A percentile compares a stretch with the other conserved stretches of the same genome.
These are phyloP conservation scores for Brassica balearica DNA, from an alignment of 441 rosid species.

Conservation along the genomic window DNA sequence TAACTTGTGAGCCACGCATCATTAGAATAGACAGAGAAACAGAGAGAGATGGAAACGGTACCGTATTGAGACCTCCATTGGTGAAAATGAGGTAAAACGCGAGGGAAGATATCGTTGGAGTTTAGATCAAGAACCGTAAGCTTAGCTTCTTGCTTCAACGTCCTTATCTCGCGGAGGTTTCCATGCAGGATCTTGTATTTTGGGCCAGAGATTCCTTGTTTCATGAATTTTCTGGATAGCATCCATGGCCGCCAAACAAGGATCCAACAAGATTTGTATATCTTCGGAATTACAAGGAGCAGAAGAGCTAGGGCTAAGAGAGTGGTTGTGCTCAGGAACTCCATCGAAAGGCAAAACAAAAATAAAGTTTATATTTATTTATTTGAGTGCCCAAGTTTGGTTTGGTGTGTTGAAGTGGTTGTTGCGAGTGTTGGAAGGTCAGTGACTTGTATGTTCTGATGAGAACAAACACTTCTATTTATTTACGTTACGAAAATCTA, in stretches of 20 bases:
- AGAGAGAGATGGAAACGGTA: neutral
- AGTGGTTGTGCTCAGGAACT: neutral
- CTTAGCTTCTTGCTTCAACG: constrained; percentile 29
- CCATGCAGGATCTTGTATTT: constrained; percentile 36
- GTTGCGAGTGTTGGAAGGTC: neutral
- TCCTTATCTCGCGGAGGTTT: constrained; percentile 30
- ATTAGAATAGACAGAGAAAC: neutral
- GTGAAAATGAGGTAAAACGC: constrained; percentile 31
- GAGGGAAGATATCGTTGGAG: constrained; percentile 29
- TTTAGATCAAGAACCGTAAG: constrained; percentile 29
- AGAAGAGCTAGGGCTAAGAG: constrained; percentile 25
- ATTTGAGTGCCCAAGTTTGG: neutral
- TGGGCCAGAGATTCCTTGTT: constrained; percentile 44
- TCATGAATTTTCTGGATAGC: constrained; percentile 31
- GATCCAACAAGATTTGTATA: constrained; percentile 18
- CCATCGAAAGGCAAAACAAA: constrained; percentile 25
- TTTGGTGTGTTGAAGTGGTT: neutral
- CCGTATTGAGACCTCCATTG: constrained; percentile 39
- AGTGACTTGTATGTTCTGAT: neutral
- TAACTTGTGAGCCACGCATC: no score
- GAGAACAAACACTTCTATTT: constrained; percentile 2
- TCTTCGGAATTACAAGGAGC: constrained; percentile 12
- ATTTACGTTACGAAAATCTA: constrained; percentile 10
- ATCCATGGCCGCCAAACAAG: constrained; percentile 33
- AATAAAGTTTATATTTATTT: neutral